Percentiles rank a stretch among this genome's conserved stretches.
Evolutionary conservation across 129 eudicot species (phyloP).

Genomic region (Artemisia annua): DNA sequence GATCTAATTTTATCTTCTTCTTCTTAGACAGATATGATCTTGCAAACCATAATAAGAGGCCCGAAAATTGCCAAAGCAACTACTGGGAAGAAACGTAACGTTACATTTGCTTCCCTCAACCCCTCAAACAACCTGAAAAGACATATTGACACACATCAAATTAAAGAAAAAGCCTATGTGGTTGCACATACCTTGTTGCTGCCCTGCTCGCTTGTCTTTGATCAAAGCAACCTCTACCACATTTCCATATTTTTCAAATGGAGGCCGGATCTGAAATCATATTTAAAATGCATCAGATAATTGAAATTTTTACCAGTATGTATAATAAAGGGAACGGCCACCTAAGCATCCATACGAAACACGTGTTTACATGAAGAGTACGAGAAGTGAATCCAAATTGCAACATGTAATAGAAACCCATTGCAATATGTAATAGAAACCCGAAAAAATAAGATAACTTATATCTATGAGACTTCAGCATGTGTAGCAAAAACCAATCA

Average conservation of each 20-base stretch:
- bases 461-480: no score
- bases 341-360: conserved; percentile 6
- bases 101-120: conserved; percentile 67
- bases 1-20: conserved; percentile 56
- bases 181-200: conserved; percentile 84
- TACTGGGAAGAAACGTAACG: conserved; percentile 66
- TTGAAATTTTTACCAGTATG: not conserved
- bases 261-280: conserved; percentile 74
- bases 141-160: conserved; percentile 40
- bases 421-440: not conserved
- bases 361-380: not conserved
- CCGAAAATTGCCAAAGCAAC: conserved; percentile 42
- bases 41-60: conserved; percentile 33
- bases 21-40: conserved; percentile 51
- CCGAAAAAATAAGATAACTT: not conserved
- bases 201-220: conserved; percentile 92
- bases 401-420: not conserved
- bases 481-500: not conserved
- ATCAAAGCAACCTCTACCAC: conserved; percentile 95
- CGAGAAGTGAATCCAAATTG: not conserved
- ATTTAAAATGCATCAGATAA: conserved; percentile 3
- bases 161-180: conserved; percentile 5
- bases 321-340: not conserved
- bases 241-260: conserved; percentile 84
- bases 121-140: conserved; percentile 88